Evolutionary conservation across 345 rosid species (phyloP).

Genomic region (Turritis glabra): DNA sequence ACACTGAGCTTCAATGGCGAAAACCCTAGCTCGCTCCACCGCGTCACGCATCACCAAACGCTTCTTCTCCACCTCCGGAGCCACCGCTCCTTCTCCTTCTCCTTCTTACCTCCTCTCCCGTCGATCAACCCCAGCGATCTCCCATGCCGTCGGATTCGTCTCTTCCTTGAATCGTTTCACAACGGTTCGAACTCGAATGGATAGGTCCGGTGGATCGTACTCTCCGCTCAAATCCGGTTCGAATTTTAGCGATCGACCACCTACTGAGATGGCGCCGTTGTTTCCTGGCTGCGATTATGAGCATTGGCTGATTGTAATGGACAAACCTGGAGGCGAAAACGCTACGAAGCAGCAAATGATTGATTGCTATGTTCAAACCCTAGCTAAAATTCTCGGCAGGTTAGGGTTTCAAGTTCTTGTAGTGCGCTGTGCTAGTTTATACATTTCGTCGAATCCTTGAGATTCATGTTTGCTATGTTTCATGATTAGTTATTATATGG

Average conservation of each 20-base stretch:
- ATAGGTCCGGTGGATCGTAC: slow-evolving; percentile 31
- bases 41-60: slow-evolving; percentile 22
- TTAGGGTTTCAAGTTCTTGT: background rate
- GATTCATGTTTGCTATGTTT: no score
- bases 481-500: background rate
- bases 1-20: slow-evolving; percentile 32
- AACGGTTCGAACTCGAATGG: slow-evolving; percentile 26
- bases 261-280: slow-evolving; percentile 34
- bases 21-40: slow-evolving; percentile 25
- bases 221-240: slow-evolving; percentile 38
- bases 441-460: background rate
- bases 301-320: slow-evolving; percentile 93
- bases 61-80: slow-evolving; percentile 25
- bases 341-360: slow-evolving; percentile 87
- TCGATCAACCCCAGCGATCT: background rate
- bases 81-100: slow-evolving; percentile 12
- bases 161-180: slow-evolving; percentile 17
- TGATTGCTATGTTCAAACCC: slow-evolving; percentile 74
- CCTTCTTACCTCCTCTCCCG: slow-evolving; percentile 25
- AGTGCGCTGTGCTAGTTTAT: no score
- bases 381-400: slow-evolving; percentile 69
- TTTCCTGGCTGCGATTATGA: slow-evolving; percentile 41
- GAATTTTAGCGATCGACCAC: slow-evolving; percentile 31
- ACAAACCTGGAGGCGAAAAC: slow-evolving; percentile 84
- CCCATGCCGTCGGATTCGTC: slow-evolving; percentile 27